phyloP scores from a whole-genome alignment of 2,329 filamentous ascomycete species.

The Neofusicoccum parvum region DNA sequence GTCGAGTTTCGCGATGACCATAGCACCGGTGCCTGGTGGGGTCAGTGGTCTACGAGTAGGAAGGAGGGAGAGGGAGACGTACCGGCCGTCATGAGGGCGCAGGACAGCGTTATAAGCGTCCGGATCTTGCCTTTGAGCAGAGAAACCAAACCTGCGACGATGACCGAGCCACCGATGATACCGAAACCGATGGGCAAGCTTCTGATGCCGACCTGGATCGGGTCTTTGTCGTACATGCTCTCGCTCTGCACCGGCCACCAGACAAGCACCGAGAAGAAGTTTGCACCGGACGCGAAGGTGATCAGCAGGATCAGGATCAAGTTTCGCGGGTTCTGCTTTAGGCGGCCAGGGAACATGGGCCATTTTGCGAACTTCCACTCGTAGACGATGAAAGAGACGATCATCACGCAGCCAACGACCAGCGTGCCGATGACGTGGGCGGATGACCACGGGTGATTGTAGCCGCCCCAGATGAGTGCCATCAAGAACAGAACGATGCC shows the following conservation, averaged over 20 bases:
- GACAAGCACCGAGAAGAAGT: constrained; percentile 38
- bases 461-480: constrained; percentile 57
- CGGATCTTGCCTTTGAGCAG: constrained; percentile 61
- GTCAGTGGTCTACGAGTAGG: neutral
- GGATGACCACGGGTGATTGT: constrained; percentile 59
- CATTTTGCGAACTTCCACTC: constrained; percentile 40
- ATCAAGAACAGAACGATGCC: constrained; percentile 41
- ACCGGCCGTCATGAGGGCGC: constrained; percentile 65
- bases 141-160: constrained; percentile 61
- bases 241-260: constrained; percentile 39
- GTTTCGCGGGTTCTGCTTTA: constrained; percentile 34
- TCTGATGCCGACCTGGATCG: constrained; percentile 64
- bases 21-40: constrained; percentile 53
- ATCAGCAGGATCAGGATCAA: constrained; percentile 37
- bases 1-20: constrained; percentile 53
- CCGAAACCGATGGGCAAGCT: constrained; percentile 66
- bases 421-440: constrained; percentile 58
- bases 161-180: constrained; percentile 62
- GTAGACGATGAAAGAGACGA: constrained; percentile 57
- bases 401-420: constrained; percentile 52
- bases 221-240: constrained; percentile 55
- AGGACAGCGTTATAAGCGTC: constrained; percentile 61
- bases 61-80: neutral
- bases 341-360: constrained; percentile 47
- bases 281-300: constrained; percentile 37